Percentiles rank a stretch among this genome's conserved stretches.
phyloP scores from a whole-genome alignment of 2,329 filamentous ascomycete species.

The Talaromyces sp. region DNA sequence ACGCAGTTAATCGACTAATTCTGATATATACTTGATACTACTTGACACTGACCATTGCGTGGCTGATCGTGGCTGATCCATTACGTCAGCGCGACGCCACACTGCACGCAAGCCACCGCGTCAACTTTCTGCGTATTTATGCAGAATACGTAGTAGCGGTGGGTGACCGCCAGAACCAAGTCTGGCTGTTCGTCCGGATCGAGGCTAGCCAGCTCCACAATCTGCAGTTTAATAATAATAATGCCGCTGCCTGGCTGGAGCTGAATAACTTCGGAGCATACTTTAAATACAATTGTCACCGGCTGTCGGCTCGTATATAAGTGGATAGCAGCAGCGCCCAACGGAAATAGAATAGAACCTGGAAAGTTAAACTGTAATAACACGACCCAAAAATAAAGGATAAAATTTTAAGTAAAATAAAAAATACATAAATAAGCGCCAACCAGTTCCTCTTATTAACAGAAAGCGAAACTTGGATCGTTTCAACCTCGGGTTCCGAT shows the following conservation, averaged over 20 bases:
- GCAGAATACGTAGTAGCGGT: not conserved
- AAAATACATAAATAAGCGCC: not conserved
- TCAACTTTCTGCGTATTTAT: too few species aligned
- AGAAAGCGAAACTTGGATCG: not conserved
- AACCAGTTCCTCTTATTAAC: not conserved
- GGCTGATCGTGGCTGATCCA: not conserved
- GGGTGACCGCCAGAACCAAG: not conserved
- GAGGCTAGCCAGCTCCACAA: not conserved
- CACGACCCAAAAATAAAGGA: not conserved
- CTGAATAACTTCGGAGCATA: too few species aligned
- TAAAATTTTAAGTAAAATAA: slow-evolving; percentile 4
- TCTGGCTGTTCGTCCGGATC: not conserved
- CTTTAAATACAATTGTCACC: not conserved
- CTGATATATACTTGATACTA: not conserved
- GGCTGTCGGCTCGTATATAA: not conserved
- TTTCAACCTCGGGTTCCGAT: not conserved
- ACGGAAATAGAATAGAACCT: not conserved
- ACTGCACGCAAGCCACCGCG: not conserved
- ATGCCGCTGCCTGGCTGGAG: not conserved
- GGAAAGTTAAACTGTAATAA: too few species aligned
- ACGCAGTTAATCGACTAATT: not conserved
- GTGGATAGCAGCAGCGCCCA: not conserved
- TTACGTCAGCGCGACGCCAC: not conserved
- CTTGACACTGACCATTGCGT: not conserved
- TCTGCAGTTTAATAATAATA: not conserved